Conservation (phyloP, 805 yeast genomes). For the Candida namnaoensis region DNA sequence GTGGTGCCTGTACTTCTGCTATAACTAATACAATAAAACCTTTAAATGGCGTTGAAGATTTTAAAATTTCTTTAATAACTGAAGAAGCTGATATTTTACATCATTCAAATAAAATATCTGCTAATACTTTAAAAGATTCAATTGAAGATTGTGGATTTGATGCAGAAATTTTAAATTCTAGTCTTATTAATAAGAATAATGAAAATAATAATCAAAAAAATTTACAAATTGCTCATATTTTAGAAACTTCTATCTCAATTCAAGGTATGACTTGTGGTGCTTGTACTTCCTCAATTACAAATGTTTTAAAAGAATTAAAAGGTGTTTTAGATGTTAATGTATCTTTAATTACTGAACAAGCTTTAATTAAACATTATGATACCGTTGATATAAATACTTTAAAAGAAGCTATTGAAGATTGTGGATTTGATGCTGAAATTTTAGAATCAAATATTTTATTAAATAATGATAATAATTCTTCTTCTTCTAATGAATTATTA, state of each 20-base stretch:
- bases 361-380: constrained; percentile 41
- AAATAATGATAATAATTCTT: constrained; percentile 1
- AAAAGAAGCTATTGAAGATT: constrained; percentile 54
- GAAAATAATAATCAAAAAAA: not conserved
- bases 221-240: not conserved
- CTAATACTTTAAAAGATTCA: constrained; percentile 32
- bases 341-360: constrained; percentile 72
- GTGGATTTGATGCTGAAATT: constrained; percentile 57
- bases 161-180: constrained; percentile 22
- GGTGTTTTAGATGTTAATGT: constrained; percentile 53
- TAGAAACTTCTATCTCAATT: constrained; percentile 13
- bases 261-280: constrained; percentile 91
- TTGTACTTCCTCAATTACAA: constrained; percentile 62
- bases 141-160: constrained; percentile 79
- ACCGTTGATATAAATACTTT: constrained; percentile 24
- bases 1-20: constrained; percentile 54
- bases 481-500: too few relatives aligned
- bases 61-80: constrained; percentile 64
- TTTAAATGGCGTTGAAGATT: constrained; percentile 42
- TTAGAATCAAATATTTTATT: constrained; percentile 6
- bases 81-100: constrained; percentile 61
- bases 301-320: constrained; percentile 35
- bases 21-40: constrained; percentile 21
- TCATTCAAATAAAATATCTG: constrained; percentile 17
- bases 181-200: too few relatives aligned